Base-by-base conservation (phyloP, 305 asterid species). In the Nicotiana rustica region DNA sequence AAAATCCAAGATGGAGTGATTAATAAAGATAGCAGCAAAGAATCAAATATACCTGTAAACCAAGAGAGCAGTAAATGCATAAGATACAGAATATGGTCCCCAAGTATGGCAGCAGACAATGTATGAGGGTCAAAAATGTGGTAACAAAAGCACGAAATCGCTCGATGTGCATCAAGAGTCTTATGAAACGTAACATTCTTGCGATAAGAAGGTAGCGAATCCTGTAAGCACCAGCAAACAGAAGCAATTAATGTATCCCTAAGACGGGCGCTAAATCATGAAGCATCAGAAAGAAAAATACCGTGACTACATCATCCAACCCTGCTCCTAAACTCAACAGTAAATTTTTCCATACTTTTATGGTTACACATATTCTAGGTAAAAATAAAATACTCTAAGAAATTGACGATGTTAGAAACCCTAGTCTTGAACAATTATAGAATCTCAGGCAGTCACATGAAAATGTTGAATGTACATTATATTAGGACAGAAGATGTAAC, bases 121-220 rank as follows among this genome's bases (percentile, higher is more conserved):
- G 97, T 85, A 96, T 82, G 85, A 94, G 93, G 86, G 96, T 88
- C 85, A 96, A 91, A 88, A 96, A 96, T 25, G 99, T 96, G 36
- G 98, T 94, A 81, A 96, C 92, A 82, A 96, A 95, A 71, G 96
- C 98, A 66, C 97, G 98, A 81, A 91, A 96, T 57, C 89, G 94
- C 80, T 79, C 83, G 82, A 96, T 94, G 82, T 90, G 97, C 97
- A 93, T 88, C 90, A 93, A 90, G 81, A 96, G 94, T 93, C 97
- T 92, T 79, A 96, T 91, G 89, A 96, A 84, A 81, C 99, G 88
- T 56, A 96, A 78, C 99, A 96, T 86, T 92, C 99, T 93, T 83
- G 96, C 97, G 86, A 96, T 92, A 64, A 96, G 96, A 87, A 96
- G 99, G 84, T 96, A 94, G 25, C 99, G 97, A 81, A 95, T 95